Percentiles rank a stretch among this genome's conserved stretches.
Evolutionary conservation across 73 alveolate species (phyloP).

Genomic region (Diophrys appendiculata): DNA sequence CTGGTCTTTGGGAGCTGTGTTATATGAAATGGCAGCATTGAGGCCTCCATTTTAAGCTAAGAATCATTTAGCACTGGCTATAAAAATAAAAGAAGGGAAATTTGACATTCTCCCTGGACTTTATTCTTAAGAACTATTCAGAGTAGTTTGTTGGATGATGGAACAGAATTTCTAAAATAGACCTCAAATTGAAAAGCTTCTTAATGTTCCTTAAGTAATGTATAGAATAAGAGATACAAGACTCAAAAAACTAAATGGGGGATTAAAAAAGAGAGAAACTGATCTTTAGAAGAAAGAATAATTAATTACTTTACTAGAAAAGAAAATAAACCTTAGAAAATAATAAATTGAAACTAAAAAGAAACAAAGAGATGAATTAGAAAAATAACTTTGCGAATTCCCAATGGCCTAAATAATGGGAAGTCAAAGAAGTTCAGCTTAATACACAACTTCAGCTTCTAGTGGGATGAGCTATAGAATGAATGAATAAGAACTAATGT

Average conservation of each 20-base stretch:
- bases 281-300: conserved; percentile 61
- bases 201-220: conserved; percentile 68
- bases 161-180: conserved; percentile 77
- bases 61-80: conserved; percentile 82
- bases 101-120: conserved; percentile 79
- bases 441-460: conserved; percentile 1
- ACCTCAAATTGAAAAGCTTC: conserved; percentile 78
- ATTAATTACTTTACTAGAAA: conserved; percentile 56
- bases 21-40: conserved; percentile 88
- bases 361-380: conserved; percentile 20
- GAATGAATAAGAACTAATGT: too few relatives aligned
- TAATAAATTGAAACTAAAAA: conserved; percentile 69
- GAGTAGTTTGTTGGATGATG: conserved; percentile 78
- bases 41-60: conserved; percentile 95
- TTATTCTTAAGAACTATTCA: conserved; percentile 74
- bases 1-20: conserved; percentile 90
- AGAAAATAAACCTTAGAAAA: conserved; percentile 68
- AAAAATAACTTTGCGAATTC: too few relatives aligned
- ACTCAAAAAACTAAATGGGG: conserved; percentile 62
- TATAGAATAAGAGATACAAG: conserved; percentile 82
- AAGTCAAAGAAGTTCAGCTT: too few relatives aligned
- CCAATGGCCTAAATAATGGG: too few relatives aligned
- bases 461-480: too few relatives aligned
- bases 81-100: conserved; percentile 91
- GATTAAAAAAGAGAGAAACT: conserved; percentile 75